Evolutionary conservation across 192 early-diverging fungal species (phyloP).

Genomic region (Chytriomyces confervae): DNA sequence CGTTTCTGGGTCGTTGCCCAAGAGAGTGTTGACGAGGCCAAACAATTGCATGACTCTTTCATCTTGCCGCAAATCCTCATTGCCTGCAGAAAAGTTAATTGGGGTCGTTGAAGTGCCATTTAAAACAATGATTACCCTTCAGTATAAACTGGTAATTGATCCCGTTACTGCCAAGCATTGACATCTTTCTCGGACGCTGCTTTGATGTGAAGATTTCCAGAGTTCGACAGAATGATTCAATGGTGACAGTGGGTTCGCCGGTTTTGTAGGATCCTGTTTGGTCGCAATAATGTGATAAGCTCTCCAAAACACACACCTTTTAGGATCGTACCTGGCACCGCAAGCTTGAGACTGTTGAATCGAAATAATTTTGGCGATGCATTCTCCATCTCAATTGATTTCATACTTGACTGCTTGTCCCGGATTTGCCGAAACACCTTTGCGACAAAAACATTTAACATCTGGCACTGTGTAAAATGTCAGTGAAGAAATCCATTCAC

Average conservation of each 20-base stretch:
- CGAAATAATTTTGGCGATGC: conserved; percentile 75
- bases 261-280: conserved; percentile 65
- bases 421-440: conserved; percentile 65
- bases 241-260: conserved; percentile 74
- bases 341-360: conserved; percentile 74
- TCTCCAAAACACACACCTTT: background rate
- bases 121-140: conserved; percentile 61
- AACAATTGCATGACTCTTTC: conserved; percentile 94
- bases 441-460: background rate
- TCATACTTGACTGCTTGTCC: conserved; percentile 67
- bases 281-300: background rate
- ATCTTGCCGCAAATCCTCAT: conserved; percentile 90
- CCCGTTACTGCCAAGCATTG: conserved; percentile 79
- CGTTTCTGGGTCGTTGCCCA: conserved; percentile 74
- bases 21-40: conserved; percentile 82
- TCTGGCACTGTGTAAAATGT: background rate
- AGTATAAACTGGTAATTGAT: conserved; percentile 80
- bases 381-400: conserved; percentile 73
- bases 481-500: background rate
- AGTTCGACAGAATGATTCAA: conserved; percentile 69
- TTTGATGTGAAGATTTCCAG: conserved; percentile 78
- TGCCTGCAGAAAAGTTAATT: conserved; percentile 38
- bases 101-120: background rate
- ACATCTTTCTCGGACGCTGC: conserved; percentile 77
- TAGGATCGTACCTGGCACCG: conserved; percentile 60